Base-by-base conservation (phyloP, 2,329 filamentous ascomycete genomes). In the Fusarium irregulare region DNA sequence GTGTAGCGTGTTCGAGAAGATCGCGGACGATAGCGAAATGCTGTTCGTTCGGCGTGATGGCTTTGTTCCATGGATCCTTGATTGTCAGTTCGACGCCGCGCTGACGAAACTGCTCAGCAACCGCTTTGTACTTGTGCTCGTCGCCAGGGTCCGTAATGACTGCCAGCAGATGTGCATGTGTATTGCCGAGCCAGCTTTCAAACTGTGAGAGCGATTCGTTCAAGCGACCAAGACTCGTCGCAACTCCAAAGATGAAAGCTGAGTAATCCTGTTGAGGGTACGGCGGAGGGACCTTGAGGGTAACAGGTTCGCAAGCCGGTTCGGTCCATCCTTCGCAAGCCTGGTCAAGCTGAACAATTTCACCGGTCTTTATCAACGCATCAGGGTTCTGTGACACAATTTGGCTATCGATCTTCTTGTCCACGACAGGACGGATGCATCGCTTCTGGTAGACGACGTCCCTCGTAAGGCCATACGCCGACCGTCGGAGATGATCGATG, bases 221-320 rank as follows among this genome's bases (percentile, higher is more conserved):
- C 58, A 89, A 76, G 34, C 88, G 83, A 27, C 82, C 80, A 32
- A 84, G 79, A 10, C 80, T 84, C 23, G 87, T 88, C 1, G 87
- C 86, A 7, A 89, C 82, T 58, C 87, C 88, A 64, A 90, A 89
- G 60, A 87, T 77, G 46, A 89, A 81, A 54, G 88, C 82, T 0
- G 81, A 78, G 66, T 87, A 86, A 11, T 80, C 80, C 30, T 77
- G 71, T 30, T 75, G 73, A 0, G 83, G 82, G 51, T 83, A 83
- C 1, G 83, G 80, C 0, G 72, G 70, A 1, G 86, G 83, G 1
- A 89, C 85, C 6, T 79, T 73, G 9, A 89, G 73, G 1, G 78
- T 72, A 20, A 89, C 76, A 3, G 83, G 80, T 14, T 86, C 80
- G 67, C 83, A 80, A 20, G 68, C 50, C 8, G 70, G 68, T 30